Base-by-base conservation (phyloP, 2,329 filamentous ascomycete species). In the Neopestalotiopsis rosae region DNA sequence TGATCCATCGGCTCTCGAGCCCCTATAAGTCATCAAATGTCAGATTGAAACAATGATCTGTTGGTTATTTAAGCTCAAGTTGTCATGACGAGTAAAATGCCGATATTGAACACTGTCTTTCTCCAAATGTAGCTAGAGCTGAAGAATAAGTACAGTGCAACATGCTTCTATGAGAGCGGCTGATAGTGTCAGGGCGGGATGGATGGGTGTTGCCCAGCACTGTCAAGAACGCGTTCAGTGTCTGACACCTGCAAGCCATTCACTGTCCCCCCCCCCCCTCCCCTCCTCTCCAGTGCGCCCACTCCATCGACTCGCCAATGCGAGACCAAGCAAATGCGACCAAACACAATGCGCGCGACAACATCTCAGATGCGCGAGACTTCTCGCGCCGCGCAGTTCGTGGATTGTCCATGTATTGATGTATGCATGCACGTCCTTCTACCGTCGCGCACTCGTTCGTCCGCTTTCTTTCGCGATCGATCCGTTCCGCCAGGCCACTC, bases 281-380 rank as follows among this genome's bases (percentile, higher is more conserved):
- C 17, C 14, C 9, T 24, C 45, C 20, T 2, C 20, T 59, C 12
- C 24, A 17, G 56, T 4, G 1, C 12, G 56, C 20, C 20, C 24
- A 17, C 56, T 24, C 30, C 17, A 56, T 28, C 24, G 9, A 34
- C 61, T 64, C 61, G 61, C 61, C 38, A 64, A 49, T 64, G 61
- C 61, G 61, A 64, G 40, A 14, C 7, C 61, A 64, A 64, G 40
- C 40, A 49, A 32, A 64, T 64, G 61, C 61, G 61, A 52, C 61
- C 28, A 62, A 30, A 38, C 59, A 62, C 34, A 6, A 34, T 59
- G 30, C 28, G 57, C 57, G 20, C n/a, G 45, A 38, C 45, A 59
- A 59, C 57, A 24, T 24, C 14, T 13, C 59, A 61, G 30, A 24
- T 49, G 61, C 38, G 42, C 38, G 61, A 64, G 59, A 62, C 59